Evolutionary conservation across 345 rosid genomes (phyloP).

Genomic region (Euphorbia peplus): DNA sequence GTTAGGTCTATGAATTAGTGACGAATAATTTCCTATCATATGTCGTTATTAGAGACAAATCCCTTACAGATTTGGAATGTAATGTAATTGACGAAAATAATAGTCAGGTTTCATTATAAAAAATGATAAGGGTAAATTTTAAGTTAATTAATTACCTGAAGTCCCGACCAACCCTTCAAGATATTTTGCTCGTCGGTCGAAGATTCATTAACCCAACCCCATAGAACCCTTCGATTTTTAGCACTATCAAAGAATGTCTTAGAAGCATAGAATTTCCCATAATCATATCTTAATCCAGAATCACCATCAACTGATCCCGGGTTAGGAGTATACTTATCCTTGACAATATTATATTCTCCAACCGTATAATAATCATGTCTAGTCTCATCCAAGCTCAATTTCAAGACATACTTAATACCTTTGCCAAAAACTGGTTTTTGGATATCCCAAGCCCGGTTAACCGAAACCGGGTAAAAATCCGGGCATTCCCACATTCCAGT

Average conservation of each 20-base stretch:
- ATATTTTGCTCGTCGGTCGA: conserved; percentile 34
- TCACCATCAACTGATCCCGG: conserved; percentile 38
- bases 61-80: too few relatives aligned
- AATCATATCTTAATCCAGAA: conserved; percentile 54
- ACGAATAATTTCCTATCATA: too few relatives aligned
- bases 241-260: conserved; percentile 63
- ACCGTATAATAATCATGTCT: conserved; percentile 46
- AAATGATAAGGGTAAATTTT: too few relatives aligned
- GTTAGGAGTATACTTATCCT: conserved; percentile 49
- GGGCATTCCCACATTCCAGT: conserved; percentile 93
- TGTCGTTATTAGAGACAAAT: too few relatives aligned
- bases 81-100: too few relatives aligned
- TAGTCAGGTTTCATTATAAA: too few relatives aligned
- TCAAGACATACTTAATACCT: conserved; percentile 49
- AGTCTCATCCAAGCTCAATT: conserved; percentile 49
- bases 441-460: conserved; percentile 16
- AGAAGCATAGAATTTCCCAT: conserved; percentile 77
- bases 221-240: conserved; percentile 47
- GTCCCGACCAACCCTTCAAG: conserved; percentile 68
- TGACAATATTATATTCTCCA: conserved; percentile 33
- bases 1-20: too few relatives aligned
- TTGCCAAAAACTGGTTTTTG: conserved; percentile 2
- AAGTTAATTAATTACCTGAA: conserved; percentile 45
- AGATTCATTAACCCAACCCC: conserved; percentile 77
- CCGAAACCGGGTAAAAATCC: conserved; percentile 58